Evolutionary conservation across 2,329 filamentous ascomycete genomes (phyloP).

Genomic region (Cryphonectria nitschkei): DNA sequence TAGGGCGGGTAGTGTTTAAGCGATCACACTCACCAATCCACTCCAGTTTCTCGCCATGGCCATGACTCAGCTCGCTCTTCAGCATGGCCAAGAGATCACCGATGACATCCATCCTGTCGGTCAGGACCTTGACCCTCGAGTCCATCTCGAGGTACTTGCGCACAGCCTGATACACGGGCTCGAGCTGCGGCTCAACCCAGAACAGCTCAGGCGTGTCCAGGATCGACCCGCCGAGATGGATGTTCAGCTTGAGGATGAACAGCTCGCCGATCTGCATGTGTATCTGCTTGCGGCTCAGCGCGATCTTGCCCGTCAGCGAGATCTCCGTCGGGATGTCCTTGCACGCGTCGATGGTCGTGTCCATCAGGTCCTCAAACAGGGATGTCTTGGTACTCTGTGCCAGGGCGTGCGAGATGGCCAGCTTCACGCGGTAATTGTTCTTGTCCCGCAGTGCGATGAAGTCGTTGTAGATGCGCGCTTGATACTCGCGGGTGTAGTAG

Average conservation of each 20-base stretch:
- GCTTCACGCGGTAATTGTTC: slow-evolving; percentile 96
- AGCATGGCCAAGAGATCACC: slow-evolving; percentile 89
- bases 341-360: slow-evolving; percentile 89
- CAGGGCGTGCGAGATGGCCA: slow-evolving; percentile 93
- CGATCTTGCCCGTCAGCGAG: slow-evolving; percentile 88
- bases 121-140: slow-evolving; percentile 86
- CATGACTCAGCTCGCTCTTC: slow-evolving; percentile 93
- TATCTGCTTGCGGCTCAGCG: slow-evolving; percentile 84
- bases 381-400: slow-evolving; percentile 98
- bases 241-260: slow-evolving; percentile 96
- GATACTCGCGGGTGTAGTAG: slow-evolving; percentile 97
- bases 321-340: slow-evolving; percentile 94
- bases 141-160: slow-evolving; percentile 98
- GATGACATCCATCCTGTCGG: slow-evolving; percentile 89
- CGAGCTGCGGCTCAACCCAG: slow-evolving; percentile 96
- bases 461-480: slow-evolving; percentile 98
- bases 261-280: slow-evolving; percentile 99
- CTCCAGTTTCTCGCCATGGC: slow-evolving; percentile 85
- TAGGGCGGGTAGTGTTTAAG: neutral
- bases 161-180: slow-evolving; percentile 95
- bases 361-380: slow-evolving; percentile 92
- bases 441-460: slow-evolving; percentile 96
- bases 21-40: slow-evolving; percentile 79
- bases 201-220: slow-evolving; percentile 97
- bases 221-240: slow-evolving; percentile 95